Conservation (phyloP, 805 yeast species). For the Hanseniaspora taiwanica region DNA sequence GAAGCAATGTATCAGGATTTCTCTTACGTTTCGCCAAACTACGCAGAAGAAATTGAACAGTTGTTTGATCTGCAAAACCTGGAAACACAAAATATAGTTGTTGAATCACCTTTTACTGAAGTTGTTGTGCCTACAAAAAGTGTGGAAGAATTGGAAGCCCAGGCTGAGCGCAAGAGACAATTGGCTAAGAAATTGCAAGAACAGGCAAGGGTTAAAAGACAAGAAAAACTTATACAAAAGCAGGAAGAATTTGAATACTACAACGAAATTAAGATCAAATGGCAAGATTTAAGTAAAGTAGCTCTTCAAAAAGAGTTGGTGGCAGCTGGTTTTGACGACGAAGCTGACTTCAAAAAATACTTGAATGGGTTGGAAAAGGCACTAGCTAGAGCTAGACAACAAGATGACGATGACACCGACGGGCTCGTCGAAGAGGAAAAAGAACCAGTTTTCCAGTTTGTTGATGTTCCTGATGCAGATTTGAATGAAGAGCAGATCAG, state of each 20-base stretch:
- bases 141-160: constrained; percentile 67
- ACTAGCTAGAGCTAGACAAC: constrained; percentile 54
- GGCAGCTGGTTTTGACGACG: constrained; percentile 68
- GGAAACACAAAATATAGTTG: constrained; percentile 55
- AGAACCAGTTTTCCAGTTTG: constrained; percentile 48
- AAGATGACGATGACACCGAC: constrained; percentile 40
- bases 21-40: constrained; percentile 66
- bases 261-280: constrained; percentile 38
- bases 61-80: constrained; percentile 46
- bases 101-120: constrained; percentile 72
- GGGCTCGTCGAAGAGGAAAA: constrained; percentile 34
- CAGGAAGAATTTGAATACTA: constrained; percentile 72
- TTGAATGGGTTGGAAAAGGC: constrained; percentile 51
- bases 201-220: constrained; percentile 75
- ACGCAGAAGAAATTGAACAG: constrained; percentile 44
- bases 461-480: constrained; percentile 76
- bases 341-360: constrained; percentile 57
- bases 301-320: constrained; percentile 43
- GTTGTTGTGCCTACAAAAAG: constrained; percentile 57
- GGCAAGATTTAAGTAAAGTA: constrained; percentile 37
- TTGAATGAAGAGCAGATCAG: constrained; percentile 66
- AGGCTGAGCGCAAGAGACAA: constrained; percentile 70
- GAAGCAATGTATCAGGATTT: constrained; percentile 57
- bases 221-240: constrained; percentile 67
- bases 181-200: constrained; percentile 83